phyloP scores from a whole-genome alignment of 2,329 filamentous ascomycete species.

The Calonectria crousiana region DNA sequence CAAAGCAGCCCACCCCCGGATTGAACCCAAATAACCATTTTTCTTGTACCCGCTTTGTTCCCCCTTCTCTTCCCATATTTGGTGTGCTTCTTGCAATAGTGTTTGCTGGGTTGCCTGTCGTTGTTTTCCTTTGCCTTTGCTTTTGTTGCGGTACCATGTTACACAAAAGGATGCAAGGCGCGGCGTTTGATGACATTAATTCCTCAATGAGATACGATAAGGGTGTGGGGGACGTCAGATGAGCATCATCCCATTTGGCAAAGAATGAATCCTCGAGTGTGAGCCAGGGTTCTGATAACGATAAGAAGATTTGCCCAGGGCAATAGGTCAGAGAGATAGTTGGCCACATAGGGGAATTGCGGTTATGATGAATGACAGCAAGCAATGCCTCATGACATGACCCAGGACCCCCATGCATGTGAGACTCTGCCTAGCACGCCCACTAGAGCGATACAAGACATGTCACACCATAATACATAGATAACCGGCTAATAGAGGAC shows the following conservation, averaged over 20 bases:
- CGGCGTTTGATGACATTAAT: neutral
- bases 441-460: neutral
- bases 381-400: neutral
- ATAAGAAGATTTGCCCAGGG: neutral
- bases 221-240: neutral
- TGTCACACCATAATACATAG: neutral
- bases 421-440: neutral
- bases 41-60: neutral
- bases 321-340: neutral
- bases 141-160: neutral
- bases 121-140: neutral
- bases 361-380: neutral
- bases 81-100: neutral
- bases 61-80: neutral
- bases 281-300: neutral
- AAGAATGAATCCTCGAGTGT: neutral
- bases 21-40: neutral
- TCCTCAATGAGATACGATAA: conserved; percentile 13
- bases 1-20: neutral
- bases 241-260: conserved; percentile 20
- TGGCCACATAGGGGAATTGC: neutral
- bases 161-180: neutral
- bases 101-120: neutral
- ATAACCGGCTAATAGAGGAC: neutral
- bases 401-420: neutral